Evolutionary conservation across 2,329 filamentous ascomycete species (phyloP).

Genomic region (Colletotrichum musicola): DNA sequence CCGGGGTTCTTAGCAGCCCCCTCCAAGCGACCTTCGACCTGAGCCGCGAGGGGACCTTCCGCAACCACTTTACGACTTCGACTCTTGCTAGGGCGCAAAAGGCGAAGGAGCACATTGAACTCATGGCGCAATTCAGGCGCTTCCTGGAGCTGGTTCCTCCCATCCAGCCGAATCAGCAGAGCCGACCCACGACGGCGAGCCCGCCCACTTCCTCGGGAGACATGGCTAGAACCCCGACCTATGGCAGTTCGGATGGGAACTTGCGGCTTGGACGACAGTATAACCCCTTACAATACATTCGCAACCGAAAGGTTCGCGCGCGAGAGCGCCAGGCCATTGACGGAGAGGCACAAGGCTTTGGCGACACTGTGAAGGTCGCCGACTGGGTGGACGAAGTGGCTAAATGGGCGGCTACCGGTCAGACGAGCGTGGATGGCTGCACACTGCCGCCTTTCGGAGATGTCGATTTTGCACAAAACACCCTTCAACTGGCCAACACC

Average conservation of each 20-base stretch:
- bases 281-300: slow-evolving; percentile 92
- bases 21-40: slow-evolving; percentile 62
- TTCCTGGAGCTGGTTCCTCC: slow-evolving; percentile 84
- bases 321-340: slow-evolving; percentile 82
- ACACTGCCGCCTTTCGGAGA: slow-evolving; percentile 60
- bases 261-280: slow-evolving; percentile 76
- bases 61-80: slow-evolving; percentile 80
- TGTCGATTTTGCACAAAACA: slow-evolving; percentile 58
- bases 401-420: slow-evolving; percentile 56
- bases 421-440: slow-evolving; percentile 48
- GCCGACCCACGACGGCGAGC: slow-evolving; percentile 55
- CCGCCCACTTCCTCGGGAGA: slow-evolving; percentile 57
- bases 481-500: slow-evolving; percentile 55
- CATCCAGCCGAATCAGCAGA: slow-evolving; percentile 62
- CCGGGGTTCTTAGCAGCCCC: slow-evolving; percentile 56
- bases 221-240: slow-evolving; percentile 42
- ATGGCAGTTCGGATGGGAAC: slow-evolving; percentile 50
- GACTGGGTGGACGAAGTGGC: slow-evolving; percentile 82
- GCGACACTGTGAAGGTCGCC: slow-evolving; percentile 77
- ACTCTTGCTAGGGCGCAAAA: slow-evolving; percentile 87
- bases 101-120: slow-evolving; percentile 86
- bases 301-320: slow-evolving; percentile 87
- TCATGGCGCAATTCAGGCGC: slow-evolving; percentile 86
- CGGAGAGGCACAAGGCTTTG: slow-evolving; percentile 81
- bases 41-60: slow-evolving; percentile 59